These are phyloP conservation scores for Quambalaria eucalypti DNA, from an alignment of 1,284 basidiomycete genomes.

Conservation along the genomic window DNA sequence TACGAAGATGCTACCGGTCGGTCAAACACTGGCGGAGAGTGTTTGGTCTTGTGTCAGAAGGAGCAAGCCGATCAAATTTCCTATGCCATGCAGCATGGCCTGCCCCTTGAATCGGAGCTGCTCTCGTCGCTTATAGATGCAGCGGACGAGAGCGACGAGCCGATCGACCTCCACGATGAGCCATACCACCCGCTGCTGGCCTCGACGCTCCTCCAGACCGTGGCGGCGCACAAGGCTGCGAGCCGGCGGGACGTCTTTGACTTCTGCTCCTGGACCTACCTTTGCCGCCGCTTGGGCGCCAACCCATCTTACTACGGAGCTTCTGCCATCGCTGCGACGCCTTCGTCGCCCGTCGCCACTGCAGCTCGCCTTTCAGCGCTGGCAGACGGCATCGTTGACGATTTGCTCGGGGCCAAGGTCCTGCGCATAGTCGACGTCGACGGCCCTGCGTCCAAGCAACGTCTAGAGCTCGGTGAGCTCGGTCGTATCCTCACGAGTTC, in stretches of 20 bases:
- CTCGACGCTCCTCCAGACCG: slow-evolving; percentile 19
- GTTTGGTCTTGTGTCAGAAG: slow-evolving; percentile 80
- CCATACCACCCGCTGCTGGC: slow-evolving; percentile 11
- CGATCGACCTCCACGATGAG: slow-evolving; percentile 4
- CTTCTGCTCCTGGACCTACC: slow-evolving; percentile 72
- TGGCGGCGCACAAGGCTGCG: slow-evolving; percentile 7
- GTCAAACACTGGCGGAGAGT: no score
- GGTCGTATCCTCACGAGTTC: not conserved
- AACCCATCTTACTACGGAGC: slow-evolving; percentile 84
- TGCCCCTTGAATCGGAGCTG: slow-evolving; percentile 77
- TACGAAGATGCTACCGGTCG: slow-evolving; percentile 50
- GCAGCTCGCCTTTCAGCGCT: not conserved
- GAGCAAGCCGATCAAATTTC: slow-evolving; percentile 66
- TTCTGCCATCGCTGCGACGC: not conserved
- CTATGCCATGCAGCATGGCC: slow-evolving; percentile 72
- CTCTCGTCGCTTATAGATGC: slow-evolving; percentile 50
- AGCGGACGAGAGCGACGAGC: not conserved
- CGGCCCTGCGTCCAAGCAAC: not conserved
- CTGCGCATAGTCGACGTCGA: not conserved
- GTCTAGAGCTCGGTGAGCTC: not conserved
- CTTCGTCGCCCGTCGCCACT: no score
- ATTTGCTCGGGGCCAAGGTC: no score
- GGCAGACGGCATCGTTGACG: not conserved
- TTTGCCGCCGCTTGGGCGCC: slow-evolving; percentile 60
- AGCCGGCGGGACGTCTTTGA: slow-evolving; percentile 54